These are phyloP conservation scores for Geotrichum cucujoidarum DNA, from an alignment of 1,139 yeast genomes.

Conservation along the genomic window DNA sequence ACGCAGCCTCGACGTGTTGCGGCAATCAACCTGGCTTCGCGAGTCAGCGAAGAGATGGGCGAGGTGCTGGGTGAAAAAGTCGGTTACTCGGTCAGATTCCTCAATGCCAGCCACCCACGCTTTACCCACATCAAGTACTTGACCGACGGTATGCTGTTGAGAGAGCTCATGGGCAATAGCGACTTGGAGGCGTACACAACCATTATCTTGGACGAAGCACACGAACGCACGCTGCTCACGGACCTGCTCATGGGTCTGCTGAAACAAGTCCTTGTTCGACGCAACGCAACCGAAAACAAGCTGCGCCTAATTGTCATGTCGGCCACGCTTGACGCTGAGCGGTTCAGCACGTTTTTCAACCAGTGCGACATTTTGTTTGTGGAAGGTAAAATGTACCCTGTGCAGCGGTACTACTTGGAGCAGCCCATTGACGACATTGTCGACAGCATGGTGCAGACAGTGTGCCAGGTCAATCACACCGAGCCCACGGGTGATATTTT, in stretches of 20 bases:
- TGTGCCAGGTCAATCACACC: slow-evolving; percentile 70
- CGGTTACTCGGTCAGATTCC: slow-evolving; percentile 94
- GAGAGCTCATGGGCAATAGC: slow-evolving; percentile 82
- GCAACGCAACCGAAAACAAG: slow-evolving; percentile 34
- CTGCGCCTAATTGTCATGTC: slow-evolving; percentile 75
- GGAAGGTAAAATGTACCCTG: slow-evolving; percentile 88
- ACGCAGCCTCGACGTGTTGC: slow-evolving; percentile 98
- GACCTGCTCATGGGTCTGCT: slow-evolving; percentile 86
- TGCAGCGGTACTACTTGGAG: slow-evolving; percentile 59
- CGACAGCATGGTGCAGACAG: slow-evolving; percentile 68
- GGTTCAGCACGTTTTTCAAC: slow-evolving; percentile 71
- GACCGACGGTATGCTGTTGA: slow-evolving; percentile 94
- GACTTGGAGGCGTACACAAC: slow-evolving; percentile 61
- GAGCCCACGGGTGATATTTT: slow-evolving; percentile 81
- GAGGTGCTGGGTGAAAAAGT: slow-evolving; percentile 61
- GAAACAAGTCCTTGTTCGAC: slow-evolving; percentile 47
- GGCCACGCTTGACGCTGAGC: slow-evolving; percentile 92
- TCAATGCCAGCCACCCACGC: slow-evolving; percentile 45
- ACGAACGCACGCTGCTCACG: slow-evolving; percentile 88
- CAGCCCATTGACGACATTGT: slow-evolving; percentile 72
- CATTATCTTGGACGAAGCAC: slow-evolving; percentile 93
- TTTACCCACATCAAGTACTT: slow-evolving; percentile 72
- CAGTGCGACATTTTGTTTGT: slow-evolving; percentile 76
- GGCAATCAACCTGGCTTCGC: slow-evolving; percentile 85
- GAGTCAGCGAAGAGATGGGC: slow-evolving; percentile 89